Evolutionary conservation across 495 filamentous ascomycete species (phyloP), one percentile per base, ranked within the genome.

Genomic region (Penicillium taxi): DNA sequence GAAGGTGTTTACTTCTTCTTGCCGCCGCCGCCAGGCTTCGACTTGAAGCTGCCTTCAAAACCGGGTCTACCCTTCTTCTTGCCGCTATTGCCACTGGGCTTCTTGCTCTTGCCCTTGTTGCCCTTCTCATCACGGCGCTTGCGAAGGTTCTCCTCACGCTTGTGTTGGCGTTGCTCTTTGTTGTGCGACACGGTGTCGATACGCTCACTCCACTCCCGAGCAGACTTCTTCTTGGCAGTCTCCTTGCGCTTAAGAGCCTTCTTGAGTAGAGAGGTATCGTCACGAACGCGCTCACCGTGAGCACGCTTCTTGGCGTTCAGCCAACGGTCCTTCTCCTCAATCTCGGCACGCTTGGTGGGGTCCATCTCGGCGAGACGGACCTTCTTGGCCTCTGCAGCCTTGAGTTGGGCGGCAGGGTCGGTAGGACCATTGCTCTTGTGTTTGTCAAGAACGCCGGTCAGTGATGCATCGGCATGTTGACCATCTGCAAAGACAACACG

Each of bases 181-280:
- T 78, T 71, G 58, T 84, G 81, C 19, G 74, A 67, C 14, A 96
- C 81, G 9, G 78, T 78, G 11, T 86, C 79, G 12, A 81, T 63
- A 26, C 91, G 68, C 39, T 93, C 89, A 24, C 72, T 79, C 91
- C 93, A 96, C 59, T 91, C 87, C 43, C 78, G 77, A 57, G 83
- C 82, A 52, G 81, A 88, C 74, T 89, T 94, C 62, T 76, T 81
- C 77, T 96, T 98, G 19, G 72, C 65, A 44, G 78, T 80, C 55
- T 94, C 86, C 63, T 93, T 88, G 43, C 90, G 79, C 73, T 96
- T 96, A 40, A 96, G 64, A 2, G 88, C 86, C 70, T 95, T 95
- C 74, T 93, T 93, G 9, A 98, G 73, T 22, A 96, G 56, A n/a
- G 72, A 77, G 35, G 83, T 83, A 55, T 94, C 84, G 43, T 96